Evolutionary conservation across 2,329 filamentous ascomycete genomes (phyloP).

Genomic region (Apiospora arundinis): DNA sequence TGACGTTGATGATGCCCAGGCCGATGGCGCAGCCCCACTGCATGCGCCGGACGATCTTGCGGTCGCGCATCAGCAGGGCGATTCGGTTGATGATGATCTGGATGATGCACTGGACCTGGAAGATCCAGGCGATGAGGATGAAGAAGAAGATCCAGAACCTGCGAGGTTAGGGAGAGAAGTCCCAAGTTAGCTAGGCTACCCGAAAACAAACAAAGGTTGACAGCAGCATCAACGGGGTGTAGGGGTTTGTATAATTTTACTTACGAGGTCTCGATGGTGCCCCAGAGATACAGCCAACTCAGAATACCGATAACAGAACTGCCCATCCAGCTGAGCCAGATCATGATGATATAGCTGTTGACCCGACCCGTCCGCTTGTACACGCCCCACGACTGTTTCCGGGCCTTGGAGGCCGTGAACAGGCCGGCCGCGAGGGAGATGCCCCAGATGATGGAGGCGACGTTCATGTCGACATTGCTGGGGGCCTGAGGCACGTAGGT

Average conservation of each 20-base stretch:
- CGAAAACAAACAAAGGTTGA: background rate
- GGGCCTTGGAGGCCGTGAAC: conserved; percentile 37
- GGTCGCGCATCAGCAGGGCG: conserved; percentile 49
- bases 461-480: conserved; percentile 32
- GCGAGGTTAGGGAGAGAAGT: too few species aligned
- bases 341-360: conserved; percentile 42
- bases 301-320: conserved; percentile 37
- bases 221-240: background rate
- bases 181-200: background rate
- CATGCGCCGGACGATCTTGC: conserved; percentile 41
- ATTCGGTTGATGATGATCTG: conserved; percentile 60
- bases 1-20: conserved; percentile 53
- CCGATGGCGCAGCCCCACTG: conserved; percentile 49
- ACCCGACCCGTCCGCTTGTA: conserved; percentile 33
- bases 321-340: conserved; percentile 41
- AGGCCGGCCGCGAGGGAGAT: conserved; percentile 40
- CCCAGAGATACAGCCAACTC: conserved; percentile 35
- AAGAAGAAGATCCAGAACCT: conserved; percentile 24
- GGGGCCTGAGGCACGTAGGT: background rate
- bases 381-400: conserved; percentile 37
- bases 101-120: conserved; percentile 53
- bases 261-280: conserved; percentile 15
- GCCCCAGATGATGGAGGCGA: conserved; percentile 41
- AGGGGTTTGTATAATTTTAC: background rate
- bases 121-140: conserved; percentile 38